phyloP scores from a whole-genome alignment of 352 stramenopile species.

The Achlya hypogyna region DNA sequence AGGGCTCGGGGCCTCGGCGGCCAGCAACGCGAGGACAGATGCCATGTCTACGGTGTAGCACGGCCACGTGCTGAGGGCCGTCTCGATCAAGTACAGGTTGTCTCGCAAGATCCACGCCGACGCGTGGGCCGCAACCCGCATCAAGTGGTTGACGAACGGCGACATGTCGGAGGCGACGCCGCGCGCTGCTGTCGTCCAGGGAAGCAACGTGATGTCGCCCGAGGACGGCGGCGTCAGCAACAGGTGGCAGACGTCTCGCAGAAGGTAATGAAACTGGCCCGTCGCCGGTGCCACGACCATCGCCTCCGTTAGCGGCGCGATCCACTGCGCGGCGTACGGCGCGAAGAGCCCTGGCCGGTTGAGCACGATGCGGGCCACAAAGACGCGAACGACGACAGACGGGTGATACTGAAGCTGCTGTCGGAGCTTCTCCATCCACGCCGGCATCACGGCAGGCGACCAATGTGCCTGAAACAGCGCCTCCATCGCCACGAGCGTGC shows the following conservation, averaged over 20 bases:
- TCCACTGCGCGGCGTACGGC: conserved; percentile 39
- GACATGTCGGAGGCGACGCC: conserved; percentile 28
- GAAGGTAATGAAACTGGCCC: conserved; percentile 61
- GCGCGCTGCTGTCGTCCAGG: neutral
- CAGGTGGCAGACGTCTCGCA: conserved; percentile 63
- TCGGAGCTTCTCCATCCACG: conserved; percentile 74
- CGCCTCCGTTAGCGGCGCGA: conserved; percentile 41
- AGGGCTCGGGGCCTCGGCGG: conserved; percentile 28
- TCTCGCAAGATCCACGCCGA: conserved; percentile 38
- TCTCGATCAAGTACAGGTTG: conserved; percentile 49
- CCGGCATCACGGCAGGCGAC: conserved; percentile 41
- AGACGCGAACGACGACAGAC: conserved; percentile 51
- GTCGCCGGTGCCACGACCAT: conserved; percentile 37
- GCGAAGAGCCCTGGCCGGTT: conserved; percentile 51
- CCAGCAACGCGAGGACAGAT: conserved; percentile 32
- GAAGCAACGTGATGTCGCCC: conserved; percentile 20
- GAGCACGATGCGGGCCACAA: conserved; percentile 63
- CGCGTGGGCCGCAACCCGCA: neutral
- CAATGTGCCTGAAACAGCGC: conserved; percentile 50
- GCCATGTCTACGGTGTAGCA: conserved; percentile 30
- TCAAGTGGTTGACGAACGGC: conserved; percentile 35
- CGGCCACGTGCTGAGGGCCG: conserved; percentile 48
- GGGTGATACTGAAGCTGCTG: conserved; percentile 35
- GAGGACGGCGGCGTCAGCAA: conserved; percentile 45
- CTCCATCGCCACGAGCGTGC: conserved; percentile 72